Percentiles rank a stretch among this genome's conserved stretches.
phyloP scores from a whole-genome alignment of 2,329 filamentous ascomycete species.

The Alternaria sp. region DNA sequence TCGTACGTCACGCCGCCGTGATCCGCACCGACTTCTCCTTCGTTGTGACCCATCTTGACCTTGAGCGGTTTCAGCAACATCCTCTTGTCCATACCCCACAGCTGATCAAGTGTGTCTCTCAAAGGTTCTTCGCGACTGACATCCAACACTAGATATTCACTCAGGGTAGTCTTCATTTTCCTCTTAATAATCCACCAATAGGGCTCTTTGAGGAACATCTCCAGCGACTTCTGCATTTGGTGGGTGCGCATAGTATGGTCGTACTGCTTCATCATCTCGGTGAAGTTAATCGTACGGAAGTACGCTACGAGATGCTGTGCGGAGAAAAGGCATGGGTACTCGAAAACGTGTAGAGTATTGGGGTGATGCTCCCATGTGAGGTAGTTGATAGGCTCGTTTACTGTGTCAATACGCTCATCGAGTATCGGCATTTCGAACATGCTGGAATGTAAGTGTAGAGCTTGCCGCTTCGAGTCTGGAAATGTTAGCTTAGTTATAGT shows the following conservation, averaged over 20 bases:
- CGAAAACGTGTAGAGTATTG: constrained; percentile 75
- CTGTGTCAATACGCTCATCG: constrained; percentile 74
- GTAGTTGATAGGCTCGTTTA: constrained; percentile 71
- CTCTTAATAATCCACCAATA: constrained; percentile 35
- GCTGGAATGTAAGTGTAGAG: constrained; percentile 60
- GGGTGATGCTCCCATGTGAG: constrained; percentile 70
- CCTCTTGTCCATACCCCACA: constrained; percentile 84
- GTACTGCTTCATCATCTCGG: constrained; percentile 80
- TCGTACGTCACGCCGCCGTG: constrained; percentile 96
- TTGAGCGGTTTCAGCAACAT: constrained; percentile 87
- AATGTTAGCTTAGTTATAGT: constrained; percentile 14
- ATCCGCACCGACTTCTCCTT: constrained; percentile 89
- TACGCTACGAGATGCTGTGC: constrained; percentile 76
- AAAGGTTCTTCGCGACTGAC: constrained; percentile 52
- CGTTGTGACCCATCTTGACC: constrained; percentile 78
- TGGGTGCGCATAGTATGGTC: constrained; percentile 55
- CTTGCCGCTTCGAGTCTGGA: constrained; percentile 27
- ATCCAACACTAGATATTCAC: constrained; percentile 53
- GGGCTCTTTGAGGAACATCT: constrained; percentile 29
- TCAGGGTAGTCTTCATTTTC: constrained; percentile 44
- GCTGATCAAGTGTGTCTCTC: constrained; percentile 71
- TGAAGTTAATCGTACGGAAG: constrained; percentile 88
- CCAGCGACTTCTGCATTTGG: constrained; percentile 37
- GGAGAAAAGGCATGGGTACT: constrained; percentile 81
- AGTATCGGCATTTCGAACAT: constrained; percentile 80